phyloP scores from a whole-genome alignment of 345 rosid species.

The Eucalyptus sideroxylon region DNA sequence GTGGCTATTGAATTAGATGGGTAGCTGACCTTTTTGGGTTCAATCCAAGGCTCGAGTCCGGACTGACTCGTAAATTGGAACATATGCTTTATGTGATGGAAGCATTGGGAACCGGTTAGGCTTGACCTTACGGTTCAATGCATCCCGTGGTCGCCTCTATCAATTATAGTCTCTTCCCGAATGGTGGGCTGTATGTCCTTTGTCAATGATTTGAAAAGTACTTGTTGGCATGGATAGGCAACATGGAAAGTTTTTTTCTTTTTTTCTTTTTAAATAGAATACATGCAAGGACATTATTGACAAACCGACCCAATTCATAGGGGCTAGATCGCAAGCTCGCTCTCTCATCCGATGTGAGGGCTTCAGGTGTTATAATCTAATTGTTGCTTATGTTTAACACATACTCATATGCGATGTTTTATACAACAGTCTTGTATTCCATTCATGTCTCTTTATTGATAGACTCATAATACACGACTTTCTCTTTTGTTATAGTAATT shows the following conservation, averaged over 20 bases:
- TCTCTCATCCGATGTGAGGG: not conserved
- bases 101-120: not conserved
- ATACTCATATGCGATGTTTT: not conserved
- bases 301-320: not conserved
- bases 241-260: too few species aligned
- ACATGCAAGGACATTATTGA: not conserved
- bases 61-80: not conserved
- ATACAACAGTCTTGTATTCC: accelerated
- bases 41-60: not conserved
- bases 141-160: not conserved
- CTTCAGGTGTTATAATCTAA: not conserved
- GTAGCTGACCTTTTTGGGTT: not conserved
- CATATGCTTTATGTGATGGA: not conserved
- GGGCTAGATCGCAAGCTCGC: not conserved
- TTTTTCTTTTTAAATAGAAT: not conserved
- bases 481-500: too few species aligned
- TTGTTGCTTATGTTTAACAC: not conserved
- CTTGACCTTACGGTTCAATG: not conserved
- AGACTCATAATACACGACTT: not conserved
- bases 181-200: not conserved
- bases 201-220: not conserved
- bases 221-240: not conserved
- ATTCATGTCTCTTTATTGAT: not conserved
- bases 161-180: not conserved
- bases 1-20: not conserved